Evolutionary conservation across 2,329 filamentous ascomycete species (phyloP).

Genomic region (Parasarocladium wereldwijsianum): DNA sequence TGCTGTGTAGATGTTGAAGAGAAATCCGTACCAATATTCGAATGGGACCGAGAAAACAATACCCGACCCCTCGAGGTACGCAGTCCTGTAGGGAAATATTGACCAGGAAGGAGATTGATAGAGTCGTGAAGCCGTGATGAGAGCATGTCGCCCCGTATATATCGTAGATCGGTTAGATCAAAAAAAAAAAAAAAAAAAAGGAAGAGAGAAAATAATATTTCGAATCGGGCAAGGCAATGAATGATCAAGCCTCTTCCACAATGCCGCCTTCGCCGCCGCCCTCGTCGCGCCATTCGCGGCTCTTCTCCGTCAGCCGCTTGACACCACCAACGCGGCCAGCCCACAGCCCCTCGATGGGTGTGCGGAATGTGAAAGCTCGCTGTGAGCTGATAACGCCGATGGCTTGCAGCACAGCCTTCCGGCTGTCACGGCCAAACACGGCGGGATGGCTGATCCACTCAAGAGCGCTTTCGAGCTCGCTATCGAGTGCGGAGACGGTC

Average conservation of each 20-base stretch:
- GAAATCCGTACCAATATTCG: too few species aligned
- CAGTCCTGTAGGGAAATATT: too few species aligned
- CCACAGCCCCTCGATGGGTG: conserved; percentile 80
- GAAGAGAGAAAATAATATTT: not conserved
- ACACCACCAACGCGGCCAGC: conserved; percentile 70
- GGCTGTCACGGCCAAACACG: conserved; percentile 82
- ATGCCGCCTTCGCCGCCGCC: conserved; percentile 58
- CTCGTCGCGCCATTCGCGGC: conserved; percentile 83
- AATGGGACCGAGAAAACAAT: too few species aligned
- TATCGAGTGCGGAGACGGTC: conserved; percentile 76
- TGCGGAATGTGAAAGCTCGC: conserved; percentile 84
- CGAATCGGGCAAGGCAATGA: not conserved
- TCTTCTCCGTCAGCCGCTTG: conserved; percentile 66
- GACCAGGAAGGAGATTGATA: too few species aligned
- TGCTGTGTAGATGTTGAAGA: too few species aligned
- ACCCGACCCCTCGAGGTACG: too few species aligned
- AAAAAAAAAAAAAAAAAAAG: not conserved
- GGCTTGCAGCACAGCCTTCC: conserved; percentile 89
- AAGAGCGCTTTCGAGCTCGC: conserved; percentile 75
- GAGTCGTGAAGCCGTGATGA: too few species aligned
- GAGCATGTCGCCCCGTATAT: too few species aligned
- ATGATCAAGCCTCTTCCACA: conserved; percentile 35
- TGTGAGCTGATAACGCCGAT: conserved; percentile 96
- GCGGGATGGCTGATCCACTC: conserved; percentile 98
- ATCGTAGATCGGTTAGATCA: too few species aligned